Conservation (phyloP, 345 rosid species). For the Euphorbia peplus region DNA sequence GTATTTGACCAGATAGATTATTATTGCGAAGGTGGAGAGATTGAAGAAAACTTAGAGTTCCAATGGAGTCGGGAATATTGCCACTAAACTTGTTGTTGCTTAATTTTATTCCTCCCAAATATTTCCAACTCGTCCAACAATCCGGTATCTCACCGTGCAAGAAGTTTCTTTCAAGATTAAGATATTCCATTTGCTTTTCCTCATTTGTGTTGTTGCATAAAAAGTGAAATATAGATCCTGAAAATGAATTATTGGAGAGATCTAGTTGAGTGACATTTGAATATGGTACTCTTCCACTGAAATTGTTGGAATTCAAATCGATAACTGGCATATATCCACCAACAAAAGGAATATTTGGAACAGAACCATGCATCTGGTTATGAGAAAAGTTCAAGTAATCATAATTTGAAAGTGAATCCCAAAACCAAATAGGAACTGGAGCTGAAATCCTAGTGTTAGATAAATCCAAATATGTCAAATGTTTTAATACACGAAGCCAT, state of each 20-base stretch:
- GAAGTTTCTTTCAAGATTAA: neutral
- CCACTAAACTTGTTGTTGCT: neutral
- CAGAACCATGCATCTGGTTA: no score
- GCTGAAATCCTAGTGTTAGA: neutral
- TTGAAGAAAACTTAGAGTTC: neutral
- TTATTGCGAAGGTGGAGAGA: neutral
- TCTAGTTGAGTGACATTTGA: neutral
- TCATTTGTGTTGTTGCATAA: neutral
- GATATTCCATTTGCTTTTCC: neutral
- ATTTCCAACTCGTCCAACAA: neutral
- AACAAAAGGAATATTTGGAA: no score
- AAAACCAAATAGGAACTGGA: neutral
- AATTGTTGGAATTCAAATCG: neutral
- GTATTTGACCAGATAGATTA: constrained; percentile 10
- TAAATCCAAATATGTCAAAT: neutral
- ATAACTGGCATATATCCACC: no score
- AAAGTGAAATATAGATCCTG: neutral
- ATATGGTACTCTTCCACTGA: neutral
- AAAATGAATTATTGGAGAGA: neutral
- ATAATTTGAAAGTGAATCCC: no score
- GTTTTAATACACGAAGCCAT: neutral
- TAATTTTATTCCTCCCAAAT: neutral
- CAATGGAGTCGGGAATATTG: constrained; percentile 5
- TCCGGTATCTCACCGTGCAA: constrained; percentile 7
- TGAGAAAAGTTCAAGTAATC: no score